These are phyloP conservation scores for Fusarium abutilonis DNA, from an alignment of 2,329 filamentous ascomycete genomes.

Conservation along the genomic window DNA sequence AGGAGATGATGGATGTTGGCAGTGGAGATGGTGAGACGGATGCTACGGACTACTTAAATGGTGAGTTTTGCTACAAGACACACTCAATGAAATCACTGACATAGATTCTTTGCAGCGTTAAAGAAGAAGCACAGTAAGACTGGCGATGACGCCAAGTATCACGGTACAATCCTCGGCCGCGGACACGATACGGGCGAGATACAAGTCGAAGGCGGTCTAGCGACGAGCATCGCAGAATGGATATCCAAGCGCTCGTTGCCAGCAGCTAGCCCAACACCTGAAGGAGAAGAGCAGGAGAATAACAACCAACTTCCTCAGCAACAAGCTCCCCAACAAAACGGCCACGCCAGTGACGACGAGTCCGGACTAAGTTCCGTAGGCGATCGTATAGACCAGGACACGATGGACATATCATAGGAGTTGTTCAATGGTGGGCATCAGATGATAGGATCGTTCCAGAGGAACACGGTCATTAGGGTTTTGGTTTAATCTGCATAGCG, in stretches of 20 bases:
- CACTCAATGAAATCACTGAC: slow-evolving; percentile 46
- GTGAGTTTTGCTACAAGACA: slow-evolving; percentile 52
- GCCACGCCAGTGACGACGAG: slow-evolving; percentile 51
- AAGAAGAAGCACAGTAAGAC: slow-evolving; percentile 95
- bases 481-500: slow-evolving; percentile 44
- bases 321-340: slow-evolving; percentile 38
- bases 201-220: slow-evolving; percentile 77
- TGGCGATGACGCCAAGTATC: slow-evolving; percentile 85
- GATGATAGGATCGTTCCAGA: not conserved
- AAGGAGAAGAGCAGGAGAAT: slow-evolving; percentile 13
- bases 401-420: slow-evolving; percentile 58
- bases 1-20: slow-evolving; percentile 83
- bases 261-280: slow-evolving; percentile 18
- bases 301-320: slow-evolving; percentile 11
- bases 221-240: slow-evolving; percentile 52
- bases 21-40: slow-evolving; percentile 73
- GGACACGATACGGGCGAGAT: slow-evolving; percentile 75
- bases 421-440: not conserved
- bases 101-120: slow-evolving; percentile 65
- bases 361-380: slow-evolving; percentile 68
- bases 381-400: slow-evolving; percentile 57
- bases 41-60: slow-evolving; percentile 75
- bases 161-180: slow-evolving; percentile 84
- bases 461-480: slow-evolving; percentile 4
- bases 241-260: slow-evolving; percentile 46